Evolutionary conservation across 495 filamentous ascomycete genomes (phyloP).

Genomic region (Xeromyces bisporus): DNA sequence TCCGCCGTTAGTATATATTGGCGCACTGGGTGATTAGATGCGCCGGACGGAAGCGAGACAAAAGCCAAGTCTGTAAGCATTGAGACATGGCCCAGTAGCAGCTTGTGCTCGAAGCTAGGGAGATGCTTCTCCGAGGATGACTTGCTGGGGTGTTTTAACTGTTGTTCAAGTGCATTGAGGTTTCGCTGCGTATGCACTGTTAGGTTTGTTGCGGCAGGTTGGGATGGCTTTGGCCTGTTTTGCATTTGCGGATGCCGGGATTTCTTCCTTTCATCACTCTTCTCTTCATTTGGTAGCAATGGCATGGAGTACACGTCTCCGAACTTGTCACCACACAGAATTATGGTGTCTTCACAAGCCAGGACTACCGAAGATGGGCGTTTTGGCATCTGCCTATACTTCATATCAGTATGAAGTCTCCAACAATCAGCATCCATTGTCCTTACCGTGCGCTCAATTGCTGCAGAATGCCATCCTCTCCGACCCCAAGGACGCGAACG

Average conservation of each 20-base stretch:
- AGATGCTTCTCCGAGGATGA: conserved; percentile 23
- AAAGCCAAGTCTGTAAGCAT: conserved; percentile 63
- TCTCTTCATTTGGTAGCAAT: conserved; percentile 35
- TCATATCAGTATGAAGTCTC: no score
- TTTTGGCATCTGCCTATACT: conserved; percentile 73
- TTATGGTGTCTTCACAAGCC: conserved; percentile 45
- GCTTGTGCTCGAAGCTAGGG: conserved; percentile 47
- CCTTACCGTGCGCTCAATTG: conserved; percentile 57
- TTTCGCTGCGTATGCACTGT: conserved; percentile 81
- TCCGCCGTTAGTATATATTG: conserved; percentile 76
- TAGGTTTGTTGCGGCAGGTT: conserved; percentile 46
- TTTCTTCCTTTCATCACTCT: conserved; percentile 8
- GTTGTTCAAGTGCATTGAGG: conserved; percentile 53
- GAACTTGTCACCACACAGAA: conserved; percentile 82
- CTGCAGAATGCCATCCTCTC: conserved; percentile 39
- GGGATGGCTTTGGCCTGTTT: conserved; percentile 18
- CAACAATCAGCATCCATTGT: no score
- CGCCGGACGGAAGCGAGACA: conserved; percentile 17
- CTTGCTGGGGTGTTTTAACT: conserved; percentile 35
- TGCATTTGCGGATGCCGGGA: conserved; percentile 7
- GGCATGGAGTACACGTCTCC: conserved; percentile 91
- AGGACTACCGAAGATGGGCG: conserved; percentile 60
- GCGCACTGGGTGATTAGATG: conserved; percentile 17
- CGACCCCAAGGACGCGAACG: conserved; percentile 61
- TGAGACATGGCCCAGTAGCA: conserved; percentile 84